Conservation (phyloP, 2,329 filamentous ascomycete genomes). For the Dendrostoma leiphaemia region DNA sequence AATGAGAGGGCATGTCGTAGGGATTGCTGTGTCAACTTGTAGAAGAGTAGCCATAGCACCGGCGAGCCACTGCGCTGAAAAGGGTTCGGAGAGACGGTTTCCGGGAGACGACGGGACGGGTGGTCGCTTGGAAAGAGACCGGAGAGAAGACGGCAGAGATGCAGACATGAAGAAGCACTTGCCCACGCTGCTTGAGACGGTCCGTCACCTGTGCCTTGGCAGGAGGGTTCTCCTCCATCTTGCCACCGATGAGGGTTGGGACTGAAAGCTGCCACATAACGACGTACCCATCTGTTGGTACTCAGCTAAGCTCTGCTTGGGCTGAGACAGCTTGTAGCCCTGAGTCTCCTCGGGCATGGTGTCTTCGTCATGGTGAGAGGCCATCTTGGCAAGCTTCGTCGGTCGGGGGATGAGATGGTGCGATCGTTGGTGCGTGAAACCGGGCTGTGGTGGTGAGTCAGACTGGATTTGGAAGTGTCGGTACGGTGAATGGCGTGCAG, state of each 20-base stretch:
- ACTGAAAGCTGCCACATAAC: neutral
- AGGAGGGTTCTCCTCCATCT: neutral
- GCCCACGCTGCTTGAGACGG: no score
- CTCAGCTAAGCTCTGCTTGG: constrained; percentile 93
- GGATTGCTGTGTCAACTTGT: no score
- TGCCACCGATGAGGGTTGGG: neutral
- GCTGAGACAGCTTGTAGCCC: constrained; percentile 96
- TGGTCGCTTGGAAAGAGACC: neutral
- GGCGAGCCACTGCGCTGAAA: neutral
- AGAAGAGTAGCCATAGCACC: neutral
- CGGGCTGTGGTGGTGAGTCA: neutral
- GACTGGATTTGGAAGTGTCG: neutral
- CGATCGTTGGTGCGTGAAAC: neutral
- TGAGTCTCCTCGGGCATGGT: constrained; percentile 83
- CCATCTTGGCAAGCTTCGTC: constrained; percentile 49
- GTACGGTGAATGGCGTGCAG: constrained; percentile 15
- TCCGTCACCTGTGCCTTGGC: no score
- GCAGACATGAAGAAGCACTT: constrained; percentile 8
- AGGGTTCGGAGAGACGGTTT: neutral
- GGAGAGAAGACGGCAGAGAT: neutral
- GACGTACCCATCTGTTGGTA: constrained; percentile 88
- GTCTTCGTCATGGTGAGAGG: constrained; percentile 73
- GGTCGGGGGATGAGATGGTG: neutral
- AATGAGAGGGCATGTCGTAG: neutral
- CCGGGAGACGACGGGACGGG: no score